phyloP scores from a whole-genome alignment of 768 basidiomycete genomes.

The Austroboletus festivus region DNA sequence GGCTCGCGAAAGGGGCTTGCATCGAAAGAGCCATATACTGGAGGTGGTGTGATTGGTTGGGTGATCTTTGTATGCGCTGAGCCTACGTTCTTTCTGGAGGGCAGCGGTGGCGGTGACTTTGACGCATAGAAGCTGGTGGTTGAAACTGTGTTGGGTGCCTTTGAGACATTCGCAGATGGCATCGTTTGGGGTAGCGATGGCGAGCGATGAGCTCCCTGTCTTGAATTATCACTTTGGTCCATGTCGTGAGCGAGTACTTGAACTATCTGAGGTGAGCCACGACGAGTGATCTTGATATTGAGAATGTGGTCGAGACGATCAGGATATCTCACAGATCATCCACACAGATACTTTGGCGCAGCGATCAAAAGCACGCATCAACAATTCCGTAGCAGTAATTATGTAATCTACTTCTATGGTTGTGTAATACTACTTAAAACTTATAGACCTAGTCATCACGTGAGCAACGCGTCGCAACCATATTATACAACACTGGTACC shows the following conservation, averaged over 20 bases:
- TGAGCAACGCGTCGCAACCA: not conserved
- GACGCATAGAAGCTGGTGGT: slow-evolving; percentile 30
- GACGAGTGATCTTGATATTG: no score
- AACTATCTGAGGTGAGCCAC: not conserved
- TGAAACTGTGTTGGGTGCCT: slow-evolving; percentile 22
- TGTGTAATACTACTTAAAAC: slow-evolving; percentile 27
- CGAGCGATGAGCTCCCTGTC: slow-evolving; percentile 30
- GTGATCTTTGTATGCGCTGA: slow-evolving; percentile 37
- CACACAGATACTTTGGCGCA: slow-evolving; percentile 1
- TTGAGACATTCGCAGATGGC: slow-evolving; percentile 30
- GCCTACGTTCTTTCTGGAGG: slow-evolving; percentile 33
- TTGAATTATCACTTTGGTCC: slow-evolving; percentile 50
- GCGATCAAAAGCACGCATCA: slow-evolving; percentile 29
- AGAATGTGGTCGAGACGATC: slow-evolving; percentile 5
- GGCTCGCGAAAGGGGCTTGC: slow-evolving; percentile 48
- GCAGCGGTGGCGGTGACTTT: slow-evolving; percentile 34
- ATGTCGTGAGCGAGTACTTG: slow-evolving; percentile 26
- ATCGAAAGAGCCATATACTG: slow-evolving; percentile 22
- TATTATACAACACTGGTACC: slow-evolving; percentile 1
- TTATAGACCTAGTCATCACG: slow-evolving; percentile 36
- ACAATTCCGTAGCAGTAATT: slow-evolving; percentile 15
- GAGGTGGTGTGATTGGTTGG: slow-evolving; percentile 28
- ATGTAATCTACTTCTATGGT: slow-evolving; percentile 25
- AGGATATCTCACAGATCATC: slow-evolving; percentile 17
- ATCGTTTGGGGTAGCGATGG: slow-evolving; percentile 46